These are phyloP conservation scores for Xylaria cubensis DNA, from an alignment of 495 filamentous ascomycete genomes.

Conservation along the genomic window DNA sequence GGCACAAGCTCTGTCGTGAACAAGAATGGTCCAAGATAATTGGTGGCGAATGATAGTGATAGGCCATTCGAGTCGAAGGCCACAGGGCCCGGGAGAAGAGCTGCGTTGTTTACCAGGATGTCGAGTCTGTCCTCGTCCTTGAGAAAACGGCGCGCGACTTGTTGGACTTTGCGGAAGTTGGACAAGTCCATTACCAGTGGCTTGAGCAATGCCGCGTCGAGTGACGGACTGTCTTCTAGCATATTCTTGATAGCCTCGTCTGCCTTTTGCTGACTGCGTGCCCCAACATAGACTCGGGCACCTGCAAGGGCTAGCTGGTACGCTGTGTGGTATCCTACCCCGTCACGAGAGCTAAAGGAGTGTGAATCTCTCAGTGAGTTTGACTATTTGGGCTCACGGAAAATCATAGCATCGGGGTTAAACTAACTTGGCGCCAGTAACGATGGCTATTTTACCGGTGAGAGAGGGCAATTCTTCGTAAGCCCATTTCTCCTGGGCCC, in stretches of 20 bases:
- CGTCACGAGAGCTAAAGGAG: neutral
- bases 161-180: neutral
- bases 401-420: neutral
- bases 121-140: neutral
- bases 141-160: neutral
- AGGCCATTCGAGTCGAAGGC: neutral
- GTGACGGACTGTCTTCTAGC: neutral
- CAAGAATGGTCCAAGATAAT: neutral
- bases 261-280: neutral
- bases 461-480: neutral
- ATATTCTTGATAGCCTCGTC: conserved; percentile 1
- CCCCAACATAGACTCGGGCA: neutral
- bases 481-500: neutral
- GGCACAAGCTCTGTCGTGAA: conserved; percentile 1
- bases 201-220: neutral
- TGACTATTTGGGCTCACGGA: neutral
- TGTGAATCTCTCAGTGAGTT: neutral
- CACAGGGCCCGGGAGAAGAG: neutral
- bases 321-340: neutral
- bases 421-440: neutral
- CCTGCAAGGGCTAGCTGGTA: neutral
- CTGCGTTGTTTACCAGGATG: neutral
- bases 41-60: neutral
- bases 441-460: neutral
- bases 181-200: neutral